Evolutionary conservation across 2,329 filamentous ascomycete genomes (phyloP), one percentile per base, ranked within the genome.

Genomic region (Botryotinia convoluta): DNA sequence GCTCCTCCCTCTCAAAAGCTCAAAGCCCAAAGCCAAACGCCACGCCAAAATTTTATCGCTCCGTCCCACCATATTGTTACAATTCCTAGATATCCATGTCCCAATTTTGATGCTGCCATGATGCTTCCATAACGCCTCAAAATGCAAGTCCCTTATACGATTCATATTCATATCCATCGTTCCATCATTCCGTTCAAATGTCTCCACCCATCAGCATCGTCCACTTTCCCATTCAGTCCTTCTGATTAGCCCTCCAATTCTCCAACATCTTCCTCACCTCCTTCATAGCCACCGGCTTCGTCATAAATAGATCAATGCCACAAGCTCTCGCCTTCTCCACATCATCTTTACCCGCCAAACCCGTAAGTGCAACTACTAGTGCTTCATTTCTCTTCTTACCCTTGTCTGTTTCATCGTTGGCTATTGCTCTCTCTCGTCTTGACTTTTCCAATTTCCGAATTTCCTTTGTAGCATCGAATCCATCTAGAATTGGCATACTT

Each of bases 401-500:
- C 72, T 72, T 16, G 75, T 72, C 72, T 75, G 72, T 57, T 16
- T 76, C 71, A 39, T 71, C 69, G 29, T 22, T 61, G 37, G 44
- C 35, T 26, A 42, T 42, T 69, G 62, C 74, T 75, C 77, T 74
- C 77, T 71, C 63, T 74, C 59, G 74, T 79, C 77, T 76, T 88
- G 87, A 29, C 86, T 82, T 2, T 83, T 82, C 5, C 87, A 83
- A 32, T 88, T 88, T 71, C 81, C 64, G 51, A 22, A 68, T 68
- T n/a, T 68, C 82, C 16, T 82, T 81, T 14, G 86, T 88, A 0
- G 85, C 83, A 32, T 84, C 84, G 22, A 87, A 80, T 0, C 86
- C 86, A 75, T 89, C 84, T 76, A 89, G 84, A 7, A 88, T 81
- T 0, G 87, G 87, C 87, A 89, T 89, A 8, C 78, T 78, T 83